Evolutionary conservation across 2,329 filamentous ascomycete species (phyloP), one percentile per base, ranked within the genome.

Genomic region (Lasiodiplodia sp.): DNA sequence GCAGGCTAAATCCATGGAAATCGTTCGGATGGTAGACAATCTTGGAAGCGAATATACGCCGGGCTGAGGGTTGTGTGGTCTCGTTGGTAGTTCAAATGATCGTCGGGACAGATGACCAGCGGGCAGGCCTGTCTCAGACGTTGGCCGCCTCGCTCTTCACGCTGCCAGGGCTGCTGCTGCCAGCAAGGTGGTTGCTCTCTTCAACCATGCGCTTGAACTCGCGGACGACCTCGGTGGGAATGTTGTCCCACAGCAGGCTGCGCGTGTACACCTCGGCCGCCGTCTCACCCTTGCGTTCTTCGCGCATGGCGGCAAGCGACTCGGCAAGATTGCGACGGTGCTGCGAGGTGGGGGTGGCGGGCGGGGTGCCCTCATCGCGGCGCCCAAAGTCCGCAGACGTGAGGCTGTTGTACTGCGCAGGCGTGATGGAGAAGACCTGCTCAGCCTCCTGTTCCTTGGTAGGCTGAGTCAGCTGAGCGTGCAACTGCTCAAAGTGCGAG

Each of bases 131-230:
- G 53, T 58, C 53, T 77, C 71, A 78, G 66, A 73, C 73, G 31
- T 73, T 63, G 68, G 67, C 73, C 60, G 60, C 60, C 60, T 80
- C 78, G 37, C 73, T 71, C 63, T 78, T 78, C 62, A 73, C 68
- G 3, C 71, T 77, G 52, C 77, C 76, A 18, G 77, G 73, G 28
- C 76, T 78, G 72, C 71, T 73, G 47, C 55, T 21, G 40, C 75
- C 71, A 37, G 70, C 75, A 70, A 75, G 74, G 52, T 62, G 66
- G 67, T 76, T 90, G 81, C 87, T 91, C 76, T 96, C 92, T 72
- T 91, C 89, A 74, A 97, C 92, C 87, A 97, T 94, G 81, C 93
- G 92, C 75, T 92, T 92, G 84, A 98, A 98, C 78, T 95, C 93
- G 74, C 90, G 89, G 66, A 99, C 93, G 60, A 98, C 94, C 72